phyloP scores from a whole-genome alignment of 306 rosid species.

The Styphnolobium japonicum region DNA sequence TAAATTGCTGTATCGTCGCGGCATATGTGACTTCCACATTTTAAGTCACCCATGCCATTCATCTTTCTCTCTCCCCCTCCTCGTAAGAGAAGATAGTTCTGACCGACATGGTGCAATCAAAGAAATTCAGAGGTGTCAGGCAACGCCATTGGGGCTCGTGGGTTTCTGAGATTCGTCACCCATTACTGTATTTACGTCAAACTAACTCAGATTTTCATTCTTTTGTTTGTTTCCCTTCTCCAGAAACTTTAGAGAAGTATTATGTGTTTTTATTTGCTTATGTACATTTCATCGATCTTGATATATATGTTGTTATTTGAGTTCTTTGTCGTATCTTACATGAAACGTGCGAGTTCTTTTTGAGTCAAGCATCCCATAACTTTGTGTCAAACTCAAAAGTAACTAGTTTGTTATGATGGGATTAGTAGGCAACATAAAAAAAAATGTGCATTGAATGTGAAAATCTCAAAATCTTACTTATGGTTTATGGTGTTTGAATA shows the following conservation, averaged over 20 bases:
- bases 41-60: neutral
- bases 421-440: neutral
- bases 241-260: neutral
- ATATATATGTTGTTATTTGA: neutral
- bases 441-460: neutral
- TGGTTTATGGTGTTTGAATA: constrained; percentile 28
- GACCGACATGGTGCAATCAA: constrained; percentile 54
- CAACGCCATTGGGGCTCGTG: constrained; percentile 98
- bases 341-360: neutral
- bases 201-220: neutral
- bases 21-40: constrained; percentile 27
- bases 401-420: neutral
- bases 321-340: neutral
- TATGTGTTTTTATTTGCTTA: neutral
- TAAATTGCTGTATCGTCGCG: constrained; percentile 26
- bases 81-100: neutral
- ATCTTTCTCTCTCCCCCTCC: neutral
- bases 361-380: neutral
- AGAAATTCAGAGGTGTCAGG: constrained; percentile 91
- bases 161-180: constrained; percentile 96
- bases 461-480: neutral
- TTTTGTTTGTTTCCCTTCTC: neutral
- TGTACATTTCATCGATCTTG: neutral
- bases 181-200: constrained; percentile 54
- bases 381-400: neutral